These are phyloP conservation scores for Cytidiella melzeri DNA, from an alignment of 768 basidiomycete species.

Conservation along the genomic window DNA sequence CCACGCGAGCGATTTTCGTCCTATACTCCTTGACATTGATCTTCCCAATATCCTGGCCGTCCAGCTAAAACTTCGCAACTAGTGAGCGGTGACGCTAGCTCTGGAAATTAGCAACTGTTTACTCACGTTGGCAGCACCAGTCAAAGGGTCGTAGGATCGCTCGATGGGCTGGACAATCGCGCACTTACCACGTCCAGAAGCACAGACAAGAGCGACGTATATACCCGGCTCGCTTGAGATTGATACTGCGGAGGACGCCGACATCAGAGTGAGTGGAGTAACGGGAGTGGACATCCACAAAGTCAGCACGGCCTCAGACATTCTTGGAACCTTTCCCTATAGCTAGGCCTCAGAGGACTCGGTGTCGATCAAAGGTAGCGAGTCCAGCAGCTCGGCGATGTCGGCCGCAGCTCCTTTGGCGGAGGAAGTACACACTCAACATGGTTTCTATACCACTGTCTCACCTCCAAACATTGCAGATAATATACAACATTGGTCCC, in stretches of 20 bases:
- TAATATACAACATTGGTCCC: too few species aligned
- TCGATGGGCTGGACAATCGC: conserved; percentile 85
- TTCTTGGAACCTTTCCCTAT: conserved; percentile 39
- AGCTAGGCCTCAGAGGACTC: conserved; percentile 66
- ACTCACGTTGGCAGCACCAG: conserved; percentile 57
- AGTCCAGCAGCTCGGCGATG: conserved; percentile 73
- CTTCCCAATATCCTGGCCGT: conserved; percentile 67
- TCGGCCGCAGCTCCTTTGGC: conserved; percentile 73
- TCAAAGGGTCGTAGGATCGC: conserved; percentile 77
- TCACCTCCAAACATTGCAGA: too few species aligned
- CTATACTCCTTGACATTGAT: conserved; percentile 85
- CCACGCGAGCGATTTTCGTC: conserved; percentile 82
- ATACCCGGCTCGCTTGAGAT: conserved; percentile 70
- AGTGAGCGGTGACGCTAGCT: neutral
- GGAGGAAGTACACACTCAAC: too few species aligned
- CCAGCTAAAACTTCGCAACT: conserved; percentile 35
- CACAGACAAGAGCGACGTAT: conserved; percentile 77
- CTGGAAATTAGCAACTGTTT: neutral
- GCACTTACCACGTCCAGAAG: conserved; percentile 77
- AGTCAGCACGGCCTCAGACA: conserved; percentile 57
- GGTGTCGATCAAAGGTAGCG: conserved; percentile 72
- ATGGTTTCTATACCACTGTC: too few species aligned
- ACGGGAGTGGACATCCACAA: conserved; percentile 82
- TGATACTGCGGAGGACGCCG: conserved; percentile 76
- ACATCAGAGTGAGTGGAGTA: conserved; percentile 85